phyloP scores from a whole-genome alignment of 441 rosid genomes.

The Francoa sonchifolia region DNA sequence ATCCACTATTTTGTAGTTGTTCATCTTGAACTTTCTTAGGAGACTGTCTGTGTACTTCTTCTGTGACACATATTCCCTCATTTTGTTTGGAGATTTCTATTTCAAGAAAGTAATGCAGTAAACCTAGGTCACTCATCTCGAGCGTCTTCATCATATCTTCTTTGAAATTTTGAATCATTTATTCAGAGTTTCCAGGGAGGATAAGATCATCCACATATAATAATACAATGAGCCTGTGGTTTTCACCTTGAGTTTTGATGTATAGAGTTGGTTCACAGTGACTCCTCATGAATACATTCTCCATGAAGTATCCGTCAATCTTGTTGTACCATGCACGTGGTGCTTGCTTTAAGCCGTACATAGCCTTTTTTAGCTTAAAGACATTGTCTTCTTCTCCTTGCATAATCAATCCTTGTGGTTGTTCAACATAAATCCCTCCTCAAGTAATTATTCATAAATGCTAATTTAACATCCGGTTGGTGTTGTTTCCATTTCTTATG shows the following conservation, averaged over 20 bases:
- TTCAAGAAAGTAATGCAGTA: background rate
- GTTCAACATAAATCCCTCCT: background rate
- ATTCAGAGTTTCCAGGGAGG: no score
- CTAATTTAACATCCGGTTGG: background rate
- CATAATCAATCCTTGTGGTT: background rate
- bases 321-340: background rate
- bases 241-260: background rate
- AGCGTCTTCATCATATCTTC: background rate
- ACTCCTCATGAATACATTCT: background rate
- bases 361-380: background rate
- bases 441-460: background rate
- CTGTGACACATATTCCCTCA: no score
- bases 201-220: background rate
- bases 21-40: no score
- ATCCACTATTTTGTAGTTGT: background rate
- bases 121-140: background rate
- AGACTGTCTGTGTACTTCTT: no score
- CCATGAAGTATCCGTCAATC: background rate
- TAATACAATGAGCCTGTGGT: background rate
- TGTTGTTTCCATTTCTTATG: background rate
- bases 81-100: background rate
- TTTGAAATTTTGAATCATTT: background rate
- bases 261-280: background rate
- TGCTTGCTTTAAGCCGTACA: slow-evolving; percentile 1
- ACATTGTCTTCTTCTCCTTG: background rate